Conservation (phyloP, 2,329 filamentous ascomycete species). For the Penicillium sp. region DNA sequence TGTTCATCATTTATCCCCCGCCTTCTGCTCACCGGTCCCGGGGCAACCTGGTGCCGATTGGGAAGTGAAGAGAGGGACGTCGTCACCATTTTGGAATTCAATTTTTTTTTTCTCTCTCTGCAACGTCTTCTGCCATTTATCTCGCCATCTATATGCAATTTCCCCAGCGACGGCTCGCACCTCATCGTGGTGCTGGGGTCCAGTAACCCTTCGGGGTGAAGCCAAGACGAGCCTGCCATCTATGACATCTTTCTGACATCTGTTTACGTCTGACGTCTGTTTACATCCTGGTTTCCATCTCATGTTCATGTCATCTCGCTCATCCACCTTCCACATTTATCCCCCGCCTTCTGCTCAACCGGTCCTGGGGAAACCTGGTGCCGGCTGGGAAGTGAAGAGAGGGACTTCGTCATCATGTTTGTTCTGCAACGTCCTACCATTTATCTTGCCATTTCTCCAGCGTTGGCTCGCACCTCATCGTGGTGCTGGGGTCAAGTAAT, state of each 20-base stretch:
- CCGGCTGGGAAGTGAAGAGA: background rate
- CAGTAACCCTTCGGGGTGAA: constrained; percentile 15
- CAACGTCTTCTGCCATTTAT: background rate
- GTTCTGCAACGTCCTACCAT: background rate
- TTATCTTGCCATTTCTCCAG: background rate
- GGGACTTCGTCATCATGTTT: background rate
- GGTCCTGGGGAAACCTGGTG: background rate
- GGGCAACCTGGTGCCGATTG: background rate
- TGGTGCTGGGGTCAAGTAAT: constrained; percentile 17
- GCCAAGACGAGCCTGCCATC: constrained; percentile 13
- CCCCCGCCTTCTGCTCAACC: background rate
- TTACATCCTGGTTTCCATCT: too few relatives aligned
- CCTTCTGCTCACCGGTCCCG: constrained; percentile 1
- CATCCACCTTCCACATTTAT: background rate
- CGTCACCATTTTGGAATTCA: background rate
- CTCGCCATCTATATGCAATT: background rate
- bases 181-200: constrained; percentile 19
- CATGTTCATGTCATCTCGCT: too few relatives aligned
- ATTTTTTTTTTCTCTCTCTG: too few relatives aligned
- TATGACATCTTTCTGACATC: background rate
- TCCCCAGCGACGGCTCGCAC: constrained; percentile 16
- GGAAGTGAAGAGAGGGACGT: constrained; percentile 1
- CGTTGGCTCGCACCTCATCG: constrained; percentile 16
- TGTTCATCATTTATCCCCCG: background rate
- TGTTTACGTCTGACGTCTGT: too few relatives aligned